Base-by-base conservation (phyloP, 2,329 filamentous ascomycete genomes). In the Karstenula rhodostoma region DNA sequence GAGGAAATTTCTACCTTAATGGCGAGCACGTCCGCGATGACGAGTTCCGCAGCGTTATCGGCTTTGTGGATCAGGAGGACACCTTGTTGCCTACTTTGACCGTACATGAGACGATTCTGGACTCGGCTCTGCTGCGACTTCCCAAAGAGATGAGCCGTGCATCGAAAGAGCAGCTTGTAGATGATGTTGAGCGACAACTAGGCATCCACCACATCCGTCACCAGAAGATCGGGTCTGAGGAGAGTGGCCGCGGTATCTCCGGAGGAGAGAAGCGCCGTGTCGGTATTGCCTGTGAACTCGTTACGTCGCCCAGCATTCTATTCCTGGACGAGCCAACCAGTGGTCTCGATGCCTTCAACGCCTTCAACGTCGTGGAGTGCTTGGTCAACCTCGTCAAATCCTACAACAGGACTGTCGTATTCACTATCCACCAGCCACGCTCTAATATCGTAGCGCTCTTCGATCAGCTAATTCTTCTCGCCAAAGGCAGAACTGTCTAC, bases 371-470 rank as follows among this genome's bases (percentile, higher is more conserved):
- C 42, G 89, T 99, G 27, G 95, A 99, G 77, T 98, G 94, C 71
- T 85, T 99, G 10, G 94, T 98, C 42, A 97, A 91, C 1, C 82
- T 99, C 47, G 95, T 96, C 54, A 97, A 97, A 82, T 95, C 89
- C 44, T 99, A 98, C 81, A 96, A 97, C 80, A 87, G 96, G 62
- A 99, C 96, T 0, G 93, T 99, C 57, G 91, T 99, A 63, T 97
- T 99, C 80, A 99, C 95, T 15, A 99, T 99, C 65, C 95, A 99
- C 77, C 95, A 99, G 73, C 95, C 95, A 40, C 88, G 96, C 67
- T 99, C 95, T 12, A 99, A 99, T 78, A 99, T 99, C 72, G 95
- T 98, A 23, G 95, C 95, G 10, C 85, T 99, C 3, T 99, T 99
- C 74, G 95, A 99, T 75, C 89, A 94, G 58, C 85, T 99, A n/a